Evolutionary conservation across 352 stramenopile species (phyloP).

Genomic region (Phytophthora rubi): DNA sequence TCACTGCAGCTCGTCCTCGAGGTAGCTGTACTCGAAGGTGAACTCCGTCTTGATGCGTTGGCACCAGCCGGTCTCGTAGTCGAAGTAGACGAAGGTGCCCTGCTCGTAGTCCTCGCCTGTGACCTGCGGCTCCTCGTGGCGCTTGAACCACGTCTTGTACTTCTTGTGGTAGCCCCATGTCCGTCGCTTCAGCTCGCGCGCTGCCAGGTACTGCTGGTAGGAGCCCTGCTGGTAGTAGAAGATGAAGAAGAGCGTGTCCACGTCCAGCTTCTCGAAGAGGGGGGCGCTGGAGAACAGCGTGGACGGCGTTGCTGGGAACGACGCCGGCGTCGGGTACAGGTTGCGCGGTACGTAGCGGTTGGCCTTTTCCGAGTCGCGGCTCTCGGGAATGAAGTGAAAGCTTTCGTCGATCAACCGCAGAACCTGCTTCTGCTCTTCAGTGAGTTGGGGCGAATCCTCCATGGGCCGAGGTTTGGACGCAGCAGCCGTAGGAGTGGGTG

Average conservation of each 20-base stretch:
- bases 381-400: conserved; percentile 92
- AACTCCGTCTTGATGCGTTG: conserved; percentile 99
- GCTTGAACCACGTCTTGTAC: conserved; percentile 99
- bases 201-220: conserved; percentile 99
- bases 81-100: conserved; percentile 99
- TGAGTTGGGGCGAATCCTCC: conserved; percentile 62
- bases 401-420: conserved; percentile 87
- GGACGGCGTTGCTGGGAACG: conserved; percentile 91
- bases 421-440: conserved; percentile 83
- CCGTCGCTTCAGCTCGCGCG: conserved; percentile 97
- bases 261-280: conserved; percentile 98
- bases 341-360: conserved; percentile 96
- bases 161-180: conserved; percentile 99
- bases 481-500: conserved; percentile 32
- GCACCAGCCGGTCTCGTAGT: conserved; percentile 99
- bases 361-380: conserved; percentile 89
- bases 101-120: conserved; percentile 99
- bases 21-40: conserved; percentile 98
- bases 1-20: conserved; percentile 93
- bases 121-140: conserved; percentile 95
- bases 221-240: conserved; percentile 99
- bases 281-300: conserved; percentile 93
- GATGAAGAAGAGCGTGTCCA: conserved; percentile 99
- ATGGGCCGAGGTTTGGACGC: conserved; percentile 28
- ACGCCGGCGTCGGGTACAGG: conserved; percentile 92